Base-by-base conservation (phyloP, 202 grass and related monocot genomes). In the Tripidium arundinaceum region DNA sequence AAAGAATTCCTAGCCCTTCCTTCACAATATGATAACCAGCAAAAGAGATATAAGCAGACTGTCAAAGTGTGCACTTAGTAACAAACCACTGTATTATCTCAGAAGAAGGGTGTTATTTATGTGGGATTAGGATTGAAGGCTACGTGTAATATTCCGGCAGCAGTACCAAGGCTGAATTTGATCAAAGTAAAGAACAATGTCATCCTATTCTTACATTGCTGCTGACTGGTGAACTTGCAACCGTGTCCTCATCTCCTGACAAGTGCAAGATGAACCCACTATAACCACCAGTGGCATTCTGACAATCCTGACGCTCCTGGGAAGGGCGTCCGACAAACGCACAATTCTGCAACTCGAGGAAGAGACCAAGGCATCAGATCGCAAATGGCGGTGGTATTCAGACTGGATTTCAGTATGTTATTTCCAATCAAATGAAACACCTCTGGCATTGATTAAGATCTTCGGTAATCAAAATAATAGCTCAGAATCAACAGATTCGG, bases 241-340 rank as follows among this genome's bases (percentile, higher is more conserved):
- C 50, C 60, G 86, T 85, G 2, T 76, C 74, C 46, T 88, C 79
- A 45, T 80, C 83, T 50, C 83, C 89, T 4, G 89, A 91, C 47
- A 88, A 77, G 13, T 64, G 86, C 76, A 91, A 37, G n/a, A 37
- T 43, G 54, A 85, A 80, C 11, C 79, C 63, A 5, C 80, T 61
- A 60, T 65, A 80, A 72, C 31, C 40, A 55, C 31, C n/a, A 67
- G 41, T 57, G 26, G 31, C 59, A 72, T 70, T 76, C 55, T 39
- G 47, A 58, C 49, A 50, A 55, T 34, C 62, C 26, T 72, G 64
- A 31, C 21, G 64, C 29, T 86, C 75, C 29, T 76, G 54, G 8
- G 72, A 63, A 85, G 34, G 82, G 38, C 47, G 69, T 36, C 72
- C 18, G 5, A 68, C 24, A 40, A 83, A 80, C 71, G 68, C 47